Base-by-base conservation (phyloP, 2,329 filamentous ascomycete genomes). In the Pseudocercospora fuligena region DNA sequence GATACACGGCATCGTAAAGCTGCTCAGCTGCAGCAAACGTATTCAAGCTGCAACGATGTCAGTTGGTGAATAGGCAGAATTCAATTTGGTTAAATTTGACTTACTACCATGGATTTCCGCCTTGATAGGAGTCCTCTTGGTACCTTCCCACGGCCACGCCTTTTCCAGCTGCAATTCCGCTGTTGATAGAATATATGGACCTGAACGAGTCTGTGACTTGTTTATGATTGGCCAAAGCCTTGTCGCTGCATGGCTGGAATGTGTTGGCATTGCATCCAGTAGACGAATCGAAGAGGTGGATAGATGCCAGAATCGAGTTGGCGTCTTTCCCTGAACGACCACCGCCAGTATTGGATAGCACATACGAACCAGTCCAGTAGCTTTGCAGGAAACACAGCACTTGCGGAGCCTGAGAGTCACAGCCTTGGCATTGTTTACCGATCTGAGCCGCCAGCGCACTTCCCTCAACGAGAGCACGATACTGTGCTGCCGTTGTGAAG, bases 11-110 rank as follows among this genome's bases (percentile, higher is more conserved):
- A 72, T 91, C 89, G 76, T 93, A 94, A 2, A 96, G 85, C 75
- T 92, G 89, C 78, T 95, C 92, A 2, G 92, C 92, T 0, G 91
- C 91, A 1, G 91, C 91, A 31, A 93, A 83, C 0, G 90, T 94
- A 72, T 86, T 86, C 12, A 94, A 84, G 61, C 63, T 65, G 12
- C 21, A 9, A 21, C 6, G 14, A 23, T 61, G 47, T 65, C 27
- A 65, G 57, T 56, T 6, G 11, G 16, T 19, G 16, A 14, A 14
- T 3, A 27, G 6, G 25, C n/a, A 19, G 16, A 25, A 16, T 16
- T 36, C 5, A 12, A 16, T 0, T n/a, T 1, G 2, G 43, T 16
- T 27, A 53, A 19, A 40, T 5, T 46, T 21, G 11, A 64, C 62
- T 64, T 57, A 65, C 63, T 67, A 70, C 92, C 92, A 95, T 1